Conservation (phyloP, 768 basidiomycete genomes). For the Xerocomellus amylosporus region DNA sequence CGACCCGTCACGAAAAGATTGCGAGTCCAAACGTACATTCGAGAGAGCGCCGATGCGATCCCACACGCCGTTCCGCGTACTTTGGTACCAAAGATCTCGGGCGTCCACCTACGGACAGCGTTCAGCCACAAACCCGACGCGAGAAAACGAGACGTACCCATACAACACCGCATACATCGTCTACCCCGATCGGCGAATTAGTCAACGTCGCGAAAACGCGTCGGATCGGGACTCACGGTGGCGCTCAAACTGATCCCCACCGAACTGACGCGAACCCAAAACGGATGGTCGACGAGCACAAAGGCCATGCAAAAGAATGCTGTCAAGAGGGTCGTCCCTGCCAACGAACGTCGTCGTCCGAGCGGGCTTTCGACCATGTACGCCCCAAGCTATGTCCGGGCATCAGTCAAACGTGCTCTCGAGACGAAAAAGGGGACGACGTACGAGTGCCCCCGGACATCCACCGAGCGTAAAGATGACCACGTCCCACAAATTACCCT, state of each 20-base stretch:
- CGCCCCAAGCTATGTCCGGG: conserved; percentile 65
- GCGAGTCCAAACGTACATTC: too few species aligned
- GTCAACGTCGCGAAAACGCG: neutral
- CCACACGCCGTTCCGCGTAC: conserved; percentile 89
- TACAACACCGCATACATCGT: conserved; percentile 89
- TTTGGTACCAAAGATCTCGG: conserved; percentile 81
- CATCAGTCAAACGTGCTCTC: neutral
- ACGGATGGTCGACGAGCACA: conserved; percentile 51
- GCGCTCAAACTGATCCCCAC: conserved; percentile 76
- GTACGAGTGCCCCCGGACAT: conserved; percentile 78
- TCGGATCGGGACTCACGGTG: conserved; percentile 37
- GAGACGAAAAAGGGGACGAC: conserved; percentile 24
- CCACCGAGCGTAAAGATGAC: conserved; percentile 82
- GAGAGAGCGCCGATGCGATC: conserved; percentile 79
- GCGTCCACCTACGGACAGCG: conserved; percentile 58
- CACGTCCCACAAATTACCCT: conserved; percentile 79
- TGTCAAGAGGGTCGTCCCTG: conserved; percentile 71
- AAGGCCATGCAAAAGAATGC: conserved; percentile 73
- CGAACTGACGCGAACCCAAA: conserved; percentile 63
- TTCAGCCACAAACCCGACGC: neutral
- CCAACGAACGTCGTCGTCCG: conserved; percentile 71
- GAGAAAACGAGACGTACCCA: conserved; percentile 36
- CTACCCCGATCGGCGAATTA: conserved; percentile 32
- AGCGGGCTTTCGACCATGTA: conserved; percentile 69
- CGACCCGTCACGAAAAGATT: too few species aligned